phyloP scores from a whole-genome alignment of 257 asterid genomes.

The Sherardia arvensis region DNA sequence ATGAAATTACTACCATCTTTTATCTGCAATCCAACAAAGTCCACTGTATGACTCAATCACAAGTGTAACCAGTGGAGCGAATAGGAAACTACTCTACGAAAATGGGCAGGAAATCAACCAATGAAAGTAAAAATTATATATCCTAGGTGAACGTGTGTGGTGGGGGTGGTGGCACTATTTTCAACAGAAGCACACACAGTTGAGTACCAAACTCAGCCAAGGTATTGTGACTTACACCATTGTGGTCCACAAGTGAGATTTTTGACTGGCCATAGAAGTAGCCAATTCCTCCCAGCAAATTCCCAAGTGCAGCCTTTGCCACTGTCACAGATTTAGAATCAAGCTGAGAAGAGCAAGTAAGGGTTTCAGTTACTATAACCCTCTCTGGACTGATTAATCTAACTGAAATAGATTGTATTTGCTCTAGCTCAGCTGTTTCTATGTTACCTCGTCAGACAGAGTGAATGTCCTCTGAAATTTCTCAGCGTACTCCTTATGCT shows the following conservation, averaged over 20 bases:
- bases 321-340: conserved; percentile 50
- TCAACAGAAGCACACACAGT: not conserved
- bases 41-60: conserved; percentile 34
- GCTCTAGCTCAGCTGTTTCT: not conserved
- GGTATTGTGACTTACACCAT: conserved; percentile 40
- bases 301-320: conserved; percentile 80
- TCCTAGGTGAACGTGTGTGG: too few relatives aligned
- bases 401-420: not conserved
- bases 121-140: not conserved
- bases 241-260: conserved; percentile 57
- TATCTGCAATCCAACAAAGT: conserved; percentile 49
- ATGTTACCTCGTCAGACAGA: conserved; percentile 59
- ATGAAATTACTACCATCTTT: conserved; percentile 40
- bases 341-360: conserved; percentile 47
- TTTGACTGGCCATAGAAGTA: conserved; percentile 90
- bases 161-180: too few relatives aligned
- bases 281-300: conserved; percentile 95
- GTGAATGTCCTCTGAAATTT: conserved; percentile 55
- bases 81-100: not conserved
- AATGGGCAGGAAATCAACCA: not conserved
- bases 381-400: not conserved
- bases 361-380: conserved; percentile 7
- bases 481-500: conserved; percentile 60
- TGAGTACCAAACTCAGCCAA: not conserved
- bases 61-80: conserved; percentile 17